A percentile compares a stretch with the other conserved stretches of the same genome.
These are phyloP conservation scores for Omphalea diandra DNA, from an alignment of 441 rosid genomes.

Conservation along the genomic window DNA sequence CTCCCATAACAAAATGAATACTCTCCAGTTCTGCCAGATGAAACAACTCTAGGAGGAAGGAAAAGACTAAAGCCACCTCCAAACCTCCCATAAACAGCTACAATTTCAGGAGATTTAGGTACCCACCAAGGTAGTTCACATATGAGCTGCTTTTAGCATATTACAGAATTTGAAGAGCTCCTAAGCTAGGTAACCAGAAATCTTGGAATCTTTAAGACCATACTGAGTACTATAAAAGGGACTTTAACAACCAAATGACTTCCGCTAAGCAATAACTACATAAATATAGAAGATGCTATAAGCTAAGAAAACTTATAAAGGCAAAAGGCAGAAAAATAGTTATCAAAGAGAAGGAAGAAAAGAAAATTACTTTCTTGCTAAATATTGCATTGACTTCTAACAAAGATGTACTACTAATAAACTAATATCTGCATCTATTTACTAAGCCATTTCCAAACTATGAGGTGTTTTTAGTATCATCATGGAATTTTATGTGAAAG, in stretches of 20 bases:
- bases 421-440: slow-evolving; percentile 2
- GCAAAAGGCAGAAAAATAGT: background rate
- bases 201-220: background rate
- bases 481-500: no score
- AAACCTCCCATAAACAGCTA: background rate
- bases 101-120: background rate
- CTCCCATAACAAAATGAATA: background rate
- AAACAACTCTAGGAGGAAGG: background rate
- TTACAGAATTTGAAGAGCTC: background rate
- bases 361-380: background rate
- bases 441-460: background rate
- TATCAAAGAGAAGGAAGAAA: background rate
- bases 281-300: background rate
- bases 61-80: background rate
- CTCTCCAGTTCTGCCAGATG: background rate
- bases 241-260: background rate
- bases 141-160: background rate
- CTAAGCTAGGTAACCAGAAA: background rate
- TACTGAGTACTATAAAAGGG: background rate
- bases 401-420: background rate
- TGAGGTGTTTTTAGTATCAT: no score
- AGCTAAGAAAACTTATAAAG: background rate
- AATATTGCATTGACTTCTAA: background rate
- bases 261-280: background rate
- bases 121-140: background rate